A percentile compares a stretch with the other conserved stretches of the same genome.
These are phyloP conservation scores for Melaleuca quinquenervia DNA, from an alignment of 345 rosid genomes.

Conservation along the genomic window DNA sequence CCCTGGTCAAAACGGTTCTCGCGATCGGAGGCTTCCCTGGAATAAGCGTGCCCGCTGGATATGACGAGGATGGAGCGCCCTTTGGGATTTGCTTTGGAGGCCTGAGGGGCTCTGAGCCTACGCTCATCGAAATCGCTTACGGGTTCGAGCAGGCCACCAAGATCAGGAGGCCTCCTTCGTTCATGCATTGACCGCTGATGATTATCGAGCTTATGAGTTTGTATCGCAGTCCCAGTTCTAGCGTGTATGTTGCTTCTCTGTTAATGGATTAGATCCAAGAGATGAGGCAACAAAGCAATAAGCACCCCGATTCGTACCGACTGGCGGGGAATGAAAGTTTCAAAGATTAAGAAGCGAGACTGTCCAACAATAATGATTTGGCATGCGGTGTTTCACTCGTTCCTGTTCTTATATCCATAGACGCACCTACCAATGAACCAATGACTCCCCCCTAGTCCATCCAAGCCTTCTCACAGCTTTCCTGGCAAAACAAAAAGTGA, in stretches of 20 bases:
- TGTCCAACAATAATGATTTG: not conserved
- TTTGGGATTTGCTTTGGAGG: constrained; percentile 63
- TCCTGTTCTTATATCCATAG: not conserved
- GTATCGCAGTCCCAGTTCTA: not conserved
- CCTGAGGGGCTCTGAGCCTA: constrained; percentile 48
- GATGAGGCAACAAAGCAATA: not conserved
- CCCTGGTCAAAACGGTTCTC: constrained; percentile 8
- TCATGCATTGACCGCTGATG: not conserved
- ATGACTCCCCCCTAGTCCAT: not conserved
- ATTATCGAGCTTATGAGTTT: not conserved
- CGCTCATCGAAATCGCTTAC: constrained; percentile 57
- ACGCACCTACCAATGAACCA: not conserved
- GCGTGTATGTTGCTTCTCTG: not conserved
- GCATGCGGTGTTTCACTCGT: not conserved
- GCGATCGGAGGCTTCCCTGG: constrained; percentile 73
- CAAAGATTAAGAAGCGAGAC: not conserved
- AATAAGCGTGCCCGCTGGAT: constrained; percentile 58
- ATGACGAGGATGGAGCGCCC: constrained; percentile 35
- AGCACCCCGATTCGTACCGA: not conserved
- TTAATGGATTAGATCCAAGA: not conserved
- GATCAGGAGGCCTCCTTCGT: constrained; percentile 44
- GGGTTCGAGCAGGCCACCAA: constrained; percentile 68
- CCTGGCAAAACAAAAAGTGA: not conserved
- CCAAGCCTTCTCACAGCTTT: not conserved
- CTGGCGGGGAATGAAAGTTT: not conserved